Evolutionary conservation across 2,329 filamentous ascomycete genomes (phyloP), one percentile per base, ranked within the genome.

Genomic region (Fusarium transvaalense): DNA sequence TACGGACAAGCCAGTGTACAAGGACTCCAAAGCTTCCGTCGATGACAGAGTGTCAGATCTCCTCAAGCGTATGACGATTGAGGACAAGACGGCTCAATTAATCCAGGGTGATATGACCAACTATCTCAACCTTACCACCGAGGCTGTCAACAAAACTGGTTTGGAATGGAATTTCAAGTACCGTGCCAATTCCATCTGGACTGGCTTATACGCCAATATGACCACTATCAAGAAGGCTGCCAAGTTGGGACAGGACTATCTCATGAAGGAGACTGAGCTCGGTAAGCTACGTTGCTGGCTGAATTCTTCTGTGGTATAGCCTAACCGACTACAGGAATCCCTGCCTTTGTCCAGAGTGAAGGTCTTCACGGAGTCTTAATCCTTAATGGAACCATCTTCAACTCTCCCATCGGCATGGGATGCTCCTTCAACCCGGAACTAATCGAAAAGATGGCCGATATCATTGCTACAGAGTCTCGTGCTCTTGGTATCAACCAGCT

Each of bases 351-450:
- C 15, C 91, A 93, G 77, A 91, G 87, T 5, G 91, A 94, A 78
- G 90, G 88, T 37, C 90, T 93, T 43, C 91, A 93, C 72, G 91
- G 91, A 2, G 89, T 93, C 68, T 81, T 92, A 32, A 85, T 90
- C 42, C 85, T 86, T 12, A 93, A 93, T 75, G 91, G 90, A 4
- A 93, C 91, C 2, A 91, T 93, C 61, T 94, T 93, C 82, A 93
- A 93, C 78, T 92, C 89, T 2, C 91, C 91, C 0, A 92, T 93
- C 69, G 91, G 82, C 10, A 87, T 91, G 54, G 91, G 87, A 17
- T 92, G 89, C 73, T 90, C 90, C 0, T 93, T 89, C 81, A 91
- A 93, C 74, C 85, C 86, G 0, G 82, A 80, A 39, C 78, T 92
- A 15, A 80, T 92, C 5, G 78, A 88, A 68, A 85, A 91, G 68